Base-by-base conservation (phyloP, 805 yeast species). In the Metschnikowia rubicola region DNA sequence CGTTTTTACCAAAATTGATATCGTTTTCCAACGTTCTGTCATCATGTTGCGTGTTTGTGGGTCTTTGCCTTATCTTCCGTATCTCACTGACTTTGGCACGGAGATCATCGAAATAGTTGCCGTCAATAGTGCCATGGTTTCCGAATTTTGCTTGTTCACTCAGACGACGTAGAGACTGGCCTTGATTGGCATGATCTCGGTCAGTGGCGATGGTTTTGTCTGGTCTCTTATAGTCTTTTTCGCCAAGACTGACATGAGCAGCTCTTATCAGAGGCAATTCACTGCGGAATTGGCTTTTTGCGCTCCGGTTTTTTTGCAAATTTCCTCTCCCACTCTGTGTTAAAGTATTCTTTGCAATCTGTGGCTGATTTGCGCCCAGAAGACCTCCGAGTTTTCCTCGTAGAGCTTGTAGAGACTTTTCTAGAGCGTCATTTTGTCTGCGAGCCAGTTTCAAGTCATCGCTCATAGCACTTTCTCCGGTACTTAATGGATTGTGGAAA, bases 11-110 rank as follows among this genome's bases (percentile, higher is more conserved):
- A 21, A 21, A 4, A 21, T 21, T 21, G 26, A 21, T 21, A 7
- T 21, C 8, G 5, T 21, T 21, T 21, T 21, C 26, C 26, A 21
- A 1, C 1, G 3, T 21, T 5, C 26, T 21, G 26, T 4, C 26
- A 21, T 21, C 7, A 21, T 21, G 26, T 21, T 21, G 26, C 26
- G 26, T 21, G 26, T 21, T 21, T 7, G 26, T 21, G 26, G 26
- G 7, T 35, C 30, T 17, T 21, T 39, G 36, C 32, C 26, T 44
- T 6, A 13, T 6, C n/a, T 34, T 52, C 21, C 55, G 58, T 37
- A 62, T 60, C 37, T 55, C 55, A 12, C 53, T 46, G 19, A 66
- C 63, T 21, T 56, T 58, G 31, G 56, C 59, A 37, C 55, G 55
- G 31, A 66, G 50, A 29, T 55, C 57, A 15, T 56, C 54, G 31